Evolutionary conservation across 768 basidiomycete genomes (phyloP).

Genomic region (Panaeolus cyanescens): DNA sequence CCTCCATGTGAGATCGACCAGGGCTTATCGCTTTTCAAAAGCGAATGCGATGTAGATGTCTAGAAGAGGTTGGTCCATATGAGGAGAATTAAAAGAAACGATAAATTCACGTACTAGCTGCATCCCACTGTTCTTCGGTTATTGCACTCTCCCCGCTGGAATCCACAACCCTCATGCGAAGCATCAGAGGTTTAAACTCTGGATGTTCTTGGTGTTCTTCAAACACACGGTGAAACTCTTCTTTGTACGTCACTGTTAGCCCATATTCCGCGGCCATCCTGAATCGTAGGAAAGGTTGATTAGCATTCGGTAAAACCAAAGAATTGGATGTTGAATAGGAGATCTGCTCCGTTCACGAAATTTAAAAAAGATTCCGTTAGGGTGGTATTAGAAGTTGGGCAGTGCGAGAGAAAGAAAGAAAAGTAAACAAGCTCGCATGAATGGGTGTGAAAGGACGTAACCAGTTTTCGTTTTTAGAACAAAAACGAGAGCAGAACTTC

Average conservation of each 20-base stretch:
- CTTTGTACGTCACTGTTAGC: constrained; percentile 72
- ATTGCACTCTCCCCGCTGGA: constrained; percentile 84
- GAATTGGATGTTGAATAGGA: constrained; percentile 4
- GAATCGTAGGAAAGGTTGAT: constrained; percentile 8
- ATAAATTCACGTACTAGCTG: constrained; percentile 79
- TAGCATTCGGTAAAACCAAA: constrained; percentile 9
- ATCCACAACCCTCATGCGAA: constrained; percentile 92
- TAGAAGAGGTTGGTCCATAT: constrained; percentile 28
- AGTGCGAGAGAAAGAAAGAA: background rate
- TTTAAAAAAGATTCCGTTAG: background rate
- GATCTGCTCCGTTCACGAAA: background rate
- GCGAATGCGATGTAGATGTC: constrained; percentile 96
- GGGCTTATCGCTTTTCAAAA: constrained; percentile 64
- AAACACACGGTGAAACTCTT: constrained; percentile 91
- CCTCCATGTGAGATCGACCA: background rate
- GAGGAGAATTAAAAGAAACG: background rate
- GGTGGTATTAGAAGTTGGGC: background rate
- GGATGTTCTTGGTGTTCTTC: constrained; percentile 75
- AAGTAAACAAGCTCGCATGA: background rate
- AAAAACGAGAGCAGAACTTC: background rate
- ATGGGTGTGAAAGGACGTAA: background rate
- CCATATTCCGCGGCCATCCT: constrained; percentile 87
- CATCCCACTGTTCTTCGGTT: constrained; percentile 97
- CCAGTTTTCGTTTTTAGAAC: background rate
- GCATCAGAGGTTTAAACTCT: constrained; percentile 83